phyloP scores from a whole-genome alignment of 129 eudicot species.

The Lactuca saligna region DNA sequence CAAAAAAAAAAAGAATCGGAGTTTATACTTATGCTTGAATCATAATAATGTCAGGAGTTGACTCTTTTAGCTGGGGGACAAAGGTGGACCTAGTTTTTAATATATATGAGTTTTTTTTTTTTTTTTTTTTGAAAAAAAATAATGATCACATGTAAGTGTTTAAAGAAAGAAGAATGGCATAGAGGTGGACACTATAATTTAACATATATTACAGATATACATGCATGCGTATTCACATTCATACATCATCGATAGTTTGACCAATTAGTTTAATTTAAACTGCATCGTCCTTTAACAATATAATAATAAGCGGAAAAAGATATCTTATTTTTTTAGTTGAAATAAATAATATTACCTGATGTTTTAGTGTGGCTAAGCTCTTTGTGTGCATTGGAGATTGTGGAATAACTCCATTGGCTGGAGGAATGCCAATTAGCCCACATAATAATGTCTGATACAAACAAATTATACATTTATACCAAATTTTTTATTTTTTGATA shows the following conservation, averaged over 20 bases:
- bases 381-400: conserved; percentile 99
- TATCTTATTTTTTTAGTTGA: not conserved
- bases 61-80: conserved; percentile 22
- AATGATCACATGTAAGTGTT: not conserved
- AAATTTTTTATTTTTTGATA: too few species aligned
- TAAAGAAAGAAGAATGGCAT: conserved; percentile 10
- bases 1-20: not conserved
- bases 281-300: conserved; percentile 8
- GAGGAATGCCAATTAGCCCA: conserved; percentile 96
- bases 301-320: not conserved
- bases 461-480: not conserved
- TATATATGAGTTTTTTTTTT: not conserved
- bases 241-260: conserved; percentile 24
- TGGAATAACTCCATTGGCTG: conserved; percentile 96
- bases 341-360: conserved; percentile 53
- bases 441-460: conserved; percentile 67
- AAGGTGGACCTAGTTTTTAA: conserved; percentile 20
- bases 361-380: conserved; percentile 95
- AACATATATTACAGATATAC: conserved; percentile 1
- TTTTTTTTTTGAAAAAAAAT: not conserved
- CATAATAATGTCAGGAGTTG: conserved; percentile 15
- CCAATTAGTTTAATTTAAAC: conserved; percentile 11
- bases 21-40: not conserved
- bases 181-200: conserved; percentile 12
- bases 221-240: conserved; percentile 29